Base-by-base conservation (phyloP, 768 basidiomycete species). In the Tylopilus plumbeoviolaceoides region DNA sequence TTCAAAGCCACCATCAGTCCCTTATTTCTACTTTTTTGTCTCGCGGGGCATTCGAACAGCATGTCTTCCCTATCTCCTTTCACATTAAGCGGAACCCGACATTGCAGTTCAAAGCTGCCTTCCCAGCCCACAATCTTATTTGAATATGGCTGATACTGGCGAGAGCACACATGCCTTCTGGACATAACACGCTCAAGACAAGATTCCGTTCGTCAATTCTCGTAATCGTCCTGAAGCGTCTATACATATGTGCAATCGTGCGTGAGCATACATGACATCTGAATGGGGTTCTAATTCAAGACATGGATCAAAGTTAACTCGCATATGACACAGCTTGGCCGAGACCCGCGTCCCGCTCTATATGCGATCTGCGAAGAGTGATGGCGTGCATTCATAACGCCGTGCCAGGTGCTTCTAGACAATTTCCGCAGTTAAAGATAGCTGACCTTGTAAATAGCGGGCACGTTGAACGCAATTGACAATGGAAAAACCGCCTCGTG, bases 341-440 rank as follows among this genome's bases (percentile, higher is more conserved):
- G 38, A 53, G 42, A 30, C 51, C 45, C 50, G 46, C 27, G 48
- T 49, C 48, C 61, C 59, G 59, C 56, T 50, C 49, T 59, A 61
- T 27, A 7, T 51, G 53, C 59, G 61, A 56, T 50, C 53, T 45
- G 33, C 45, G 45, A 47, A 28, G 40, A 21, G 18, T 52, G 23
- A 51, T 57, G 25, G 28, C 47, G 42, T 25, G 43, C 47, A 27
- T 48, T 52, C 55, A 54, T 58, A 46, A 31, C 61, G 47, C 56
- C 53, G 43, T 53, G 47, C 35, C 56, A 55, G 48, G 61, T 25
- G 2, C 43, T 55, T 55, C 57, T 39, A 53, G 44, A 30, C 54
- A 61, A 59, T 64, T 54, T 59, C 63, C 63, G 59, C 56, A 64
- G 64, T 66, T 55, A 55, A 48, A 51, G 51, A 54, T 38, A 48